Conservation (phyloP, 768 basidiomycete genomes). For the Russula lepida region DNA sequence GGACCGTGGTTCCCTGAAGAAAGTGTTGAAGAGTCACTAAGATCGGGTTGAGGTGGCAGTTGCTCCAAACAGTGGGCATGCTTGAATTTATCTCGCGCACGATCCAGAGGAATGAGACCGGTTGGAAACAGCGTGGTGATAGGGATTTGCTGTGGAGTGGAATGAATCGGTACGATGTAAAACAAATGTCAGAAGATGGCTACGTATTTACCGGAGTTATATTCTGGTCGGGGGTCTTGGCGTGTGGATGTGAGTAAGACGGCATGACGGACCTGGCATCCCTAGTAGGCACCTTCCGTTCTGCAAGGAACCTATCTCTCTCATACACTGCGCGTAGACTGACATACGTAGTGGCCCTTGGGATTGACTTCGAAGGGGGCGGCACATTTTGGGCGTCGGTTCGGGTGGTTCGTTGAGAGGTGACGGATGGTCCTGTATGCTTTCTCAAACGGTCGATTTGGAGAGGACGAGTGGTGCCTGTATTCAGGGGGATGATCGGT, state of each 20-base stretch:
- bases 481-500: background rate
- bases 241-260: background rate
- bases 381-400: background rate
- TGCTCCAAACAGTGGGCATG: slow-evolving; percentile 16
- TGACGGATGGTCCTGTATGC: background rate
- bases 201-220: slow-evolving; percentile 1
- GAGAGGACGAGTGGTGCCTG: slow-evolving; percentile 9
- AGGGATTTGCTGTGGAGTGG: background rate
- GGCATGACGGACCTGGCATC: background rate
- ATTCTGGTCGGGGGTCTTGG: background rate
- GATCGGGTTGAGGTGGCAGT: background rate
- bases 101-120: slow-evolving; percentile 6
- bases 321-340: slow-evolving; percentile 7
- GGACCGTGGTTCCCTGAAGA: background rate
- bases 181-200: background rate
- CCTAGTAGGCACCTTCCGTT: background rate
- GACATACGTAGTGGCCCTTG: slow-evolving; percentile 2
- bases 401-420: background rate
- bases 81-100: slow-evolving; percentile 12
- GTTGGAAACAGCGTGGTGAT: slow-evolving; percentile 9
- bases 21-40: background rate
- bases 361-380: background rate
- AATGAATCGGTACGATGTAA: background rate
- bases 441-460: slow-evolving; percentile 8
- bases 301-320: background rate